Evolutionary conservation across 371 early-diverging fungal species (phyloP), one percentile per base, ranked within the genome.

Genomic region (Lichtheimia ornata): DNA sequence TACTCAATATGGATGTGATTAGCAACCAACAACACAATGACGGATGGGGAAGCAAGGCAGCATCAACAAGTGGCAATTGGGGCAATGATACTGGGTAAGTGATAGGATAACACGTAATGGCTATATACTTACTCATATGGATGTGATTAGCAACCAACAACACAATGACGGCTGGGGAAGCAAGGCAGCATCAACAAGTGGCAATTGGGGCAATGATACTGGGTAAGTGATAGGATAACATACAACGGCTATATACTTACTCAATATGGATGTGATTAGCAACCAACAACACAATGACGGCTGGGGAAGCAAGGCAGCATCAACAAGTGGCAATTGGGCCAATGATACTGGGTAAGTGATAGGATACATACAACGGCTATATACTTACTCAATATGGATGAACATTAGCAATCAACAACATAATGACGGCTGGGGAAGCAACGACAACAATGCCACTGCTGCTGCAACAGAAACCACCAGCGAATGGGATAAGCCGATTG

Each of bases 401-500:
- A 6, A 47, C 17, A 0, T 47, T n/a, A 22, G 18, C 18, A n/a
- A 47, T 1, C 47, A 22, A 20, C 57, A 35, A 40, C 41, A 4
- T 5, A 47, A 5, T 24, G 27, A 12, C 15, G 52, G 20, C 5
- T 18, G 24, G 27, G 52, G 52, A 7, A 18, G 15, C 20, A 24
- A 1, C 14, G 51, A 17, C 25, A 35, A 11, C 35, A 35, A 11
- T 35, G 35, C 30, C 30, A 27, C 3, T 27, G 18, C 56, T 53
- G 41, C 44, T 14, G 25, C 62, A 30, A 13, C 53, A 28, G 27
- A 22, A 7, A 51, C n/a, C 3, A n/a, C 13, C 1, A 63, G 58
- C n/a, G 63, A 63, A 56, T 63, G 63, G 63, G 63, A 63, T 22
- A 51, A 27, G 9, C 63, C 63, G 2, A 45, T 40, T 5, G 30